Base-by-base conservation (phyloP, 768 basidiomycete genomes). In the Flagelloscypha sp. region DNA sequence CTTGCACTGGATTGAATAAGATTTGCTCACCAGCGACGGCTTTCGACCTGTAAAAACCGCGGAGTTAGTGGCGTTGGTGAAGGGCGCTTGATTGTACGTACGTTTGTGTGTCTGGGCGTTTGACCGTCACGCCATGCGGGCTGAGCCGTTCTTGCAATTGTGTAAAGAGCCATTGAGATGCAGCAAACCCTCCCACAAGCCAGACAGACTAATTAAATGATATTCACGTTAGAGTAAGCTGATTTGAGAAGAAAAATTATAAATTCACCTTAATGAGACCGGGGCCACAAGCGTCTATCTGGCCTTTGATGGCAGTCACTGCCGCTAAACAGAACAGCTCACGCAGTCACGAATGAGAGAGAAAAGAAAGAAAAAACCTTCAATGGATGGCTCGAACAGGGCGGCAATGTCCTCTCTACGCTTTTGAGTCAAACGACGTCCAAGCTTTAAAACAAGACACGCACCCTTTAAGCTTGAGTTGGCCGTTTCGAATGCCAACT, bases 141-240 rank as follows among this genome's bases (percentile, higher is more conserved):
- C 59, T 59, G 10, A 86, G 70, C 18, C 74, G 74, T 41, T 79
- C 78, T 61, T 84, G 79, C 12, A 86, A 63, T 53, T 87, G 83
- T 18, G 65, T 53, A 53, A 84, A 86, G 20, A 86, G 61, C 82
- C 84, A 86, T 1, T 82, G 79, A 40, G 80, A 84, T 1, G 84
- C 83, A 2, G 84, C 84, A 45, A 85, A 87, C 30, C 84, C 84
- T 48, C 84, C 84, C 7, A 87, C 84, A 16, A 87, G 61, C 64
- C 84, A 87, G 4, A 87, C 75, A n/a, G 80, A 84, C 79, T 84
- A 37, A 17, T 22, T 35, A 22, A 52, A 38, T 35, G 35, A 47
- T 24, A 22, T 29, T 20, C 24, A 27, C 15, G 10, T 16, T 24
- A 36, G 24, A 13, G 11, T 20, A 13, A 28, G 41, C 8, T 43